Evolutionary conservation across 2,329 filamentous ascomycete genomes (phyloP), one percentile per base, ranked within the genome.

Genomic region (Fonsecaea nubica): DNA sequence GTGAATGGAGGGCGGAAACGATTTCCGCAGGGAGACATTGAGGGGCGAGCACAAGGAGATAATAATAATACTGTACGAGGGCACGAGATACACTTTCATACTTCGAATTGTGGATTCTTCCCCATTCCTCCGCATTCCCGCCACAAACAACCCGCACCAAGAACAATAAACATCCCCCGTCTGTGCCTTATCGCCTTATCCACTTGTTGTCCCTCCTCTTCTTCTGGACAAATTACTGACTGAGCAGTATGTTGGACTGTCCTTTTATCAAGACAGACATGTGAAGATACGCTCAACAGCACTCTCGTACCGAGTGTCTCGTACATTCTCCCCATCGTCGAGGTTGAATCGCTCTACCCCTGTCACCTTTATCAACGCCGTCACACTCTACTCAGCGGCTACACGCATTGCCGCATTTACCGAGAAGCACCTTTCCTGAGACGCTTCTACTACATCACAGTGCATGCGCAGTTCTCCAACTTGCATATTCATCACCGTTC

Each of bases 311-410:
- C 9, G 30, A 18, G 10, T 5, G 12, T 25, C 7, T 12, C 21
- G 21, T 10, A 4, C 1, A 5, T 9, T 50, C 18, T 50, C 13
- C 45, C 21, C 45, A 21, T 25, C 8, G 9, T 50, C 45, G 21
- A 50, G 45, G 15, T 13, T 48, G 7, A 1, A 13, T 8, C 25
- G 13, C 10, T 21, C 8, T 5, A 36, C 12, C 55, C 33, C 21
- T 30, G 32, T 36, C 36, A 10, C 33, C 55, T 21, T 58, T 8
- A 58, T 58, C 33, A 21, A n/a, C 18, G n/a, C 30, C 54, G 12
- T 57, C 54, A 40, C 58, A 53, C 21, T 52, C 21, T 52, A 2
- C 32, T 53, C 18, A 30, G 42, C 45, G 58, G 30, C 33, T 52
- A 53, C 45, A 7, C 45, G 18, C 42, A 21, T 48, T 48, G 13